phyloP scores from a whole-genome alignment of 2,329 filamentous ascomycete species.

The Ceratocystis smalleyi region DNA sequence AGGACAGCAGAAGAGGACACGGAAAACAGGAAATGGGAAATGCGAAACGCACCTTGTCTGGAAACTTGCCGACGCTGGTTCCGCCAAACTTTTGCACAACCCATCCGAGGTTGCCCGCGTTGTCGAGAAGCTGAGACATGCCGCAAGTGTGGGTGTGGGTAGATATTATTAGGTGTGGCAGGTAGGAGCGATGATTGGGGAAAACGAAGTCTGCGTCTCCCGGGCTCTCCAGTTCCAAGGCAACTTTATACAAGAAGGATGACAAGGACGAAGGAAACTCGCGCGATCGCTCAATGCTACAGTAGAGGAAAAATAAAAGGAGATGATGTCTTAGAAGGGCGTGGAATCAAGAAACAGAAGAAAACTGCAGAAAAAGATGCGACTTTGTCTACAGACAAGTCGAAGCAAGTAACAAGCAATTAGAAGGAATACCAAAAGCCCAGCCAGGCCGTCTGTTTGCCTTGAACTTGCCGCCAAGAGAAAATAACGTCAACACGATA shows the following conservation, averaged over 20 bases:
- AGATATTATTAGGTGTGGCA: background rate
- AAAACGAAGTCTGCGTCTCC: too few relatives aligned
- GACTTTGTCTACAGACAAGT: too few relatives aligned
- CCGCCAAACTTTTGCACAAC: slow-evolving; percentile 91
- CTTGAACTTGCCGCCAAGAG: too few relatives aligned
- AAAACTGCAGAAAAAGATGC: too few relatives aligned
- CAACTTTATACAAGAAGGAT: background rate
- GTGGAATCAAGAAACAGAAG: too few relatives aligned
- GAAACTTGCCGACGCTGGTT: slow-evolving; percentile 89
- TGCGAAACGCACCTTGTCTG: slow-evolving; percentile 40
- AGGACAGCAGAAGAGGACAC: background rate
- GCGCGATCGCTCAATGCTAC: too few relatives aligned
- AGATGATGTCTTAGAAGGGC: background rate
- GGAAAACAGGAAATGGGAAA: background rate
- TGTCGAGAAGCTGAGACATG: slow-evolving; percentile 19
- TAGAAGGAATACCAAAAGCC: too few relatives aligned
- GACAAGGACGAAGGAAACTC: background rate
- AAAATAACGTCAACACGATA: too few relatives aligned
- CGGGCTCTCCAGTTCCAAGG: too few relatives aligned
- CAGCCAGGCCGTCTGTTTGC: too few relatives aligned
- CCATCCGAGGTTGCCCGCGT: slow-evolving; percentile 42
- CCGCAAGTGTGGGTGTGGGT: background rate
- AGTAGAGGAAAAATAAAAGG: background rate
- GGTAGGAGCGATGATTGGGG: too few relatives aligned
- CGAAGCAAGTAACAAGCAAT: too few relatives aligned